Conservation (phyloP, 2,329 filamentous ascomycete genomes). For the Purpureocillium lavendulum region DNA sequence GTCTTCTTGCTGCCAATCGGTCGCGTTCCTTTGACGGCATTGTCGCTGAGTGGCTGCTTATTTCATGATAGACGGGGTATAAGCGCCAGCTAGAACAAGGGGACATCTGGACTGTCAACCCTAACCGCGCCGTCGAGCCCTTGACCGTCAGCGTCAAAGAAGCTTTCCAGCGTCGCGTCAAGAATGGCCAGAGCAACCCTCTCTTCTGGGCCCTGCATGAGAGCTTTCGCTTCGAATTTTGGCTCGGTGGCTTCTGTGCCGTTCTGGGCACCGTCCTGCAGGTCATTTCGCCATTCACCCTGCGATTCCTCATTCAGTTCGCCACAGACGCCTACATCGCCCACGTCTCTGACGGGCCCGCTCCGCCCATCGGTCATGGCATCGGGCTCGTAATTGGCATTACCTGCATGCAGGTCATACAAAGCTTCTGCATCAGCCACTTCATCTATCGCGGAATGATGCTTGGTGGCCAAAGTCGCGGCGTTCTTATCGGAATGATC, state of each 20-base stretch:
- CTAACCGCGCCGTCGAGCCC: constrained; percentile 61
- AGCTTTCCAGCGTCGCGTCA: constrained; percentile 61
- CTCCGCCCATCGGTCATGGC: constrained; percentile 65
- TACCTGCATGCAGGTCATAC: constrained; percentile 73
- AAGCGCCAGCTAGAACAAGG: constrained; percentile 72
- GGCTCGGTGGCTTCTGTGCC: constrained; percentile 72
- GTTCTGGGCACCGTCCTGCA: constrained; percentile 66
- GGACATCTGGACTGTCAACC: constrained; percentile 87
- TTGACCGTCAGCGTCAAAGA: constrained; percentile 58
- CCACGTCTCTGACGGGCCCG: constrained; percentile 34
- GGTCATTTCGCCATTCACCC: constrained; percentile 75
- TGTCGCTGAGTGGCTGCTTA: too few species aligned
- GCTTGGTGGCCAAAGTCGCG: constrained; percentile 75
- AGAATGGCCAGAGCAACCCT: constrained; percentile 62
- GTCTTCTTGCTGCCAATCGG: too few species aligned
- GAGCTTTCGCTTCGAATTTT: constrained; percentile 77
- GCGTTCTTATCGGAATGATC: constrained; percentile 74
- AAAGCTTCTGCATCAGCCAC: constrained; percentile 77
- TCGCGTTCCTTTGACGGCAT: too few species aligned
- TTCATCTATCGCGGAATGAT: constrained; percentile 92
- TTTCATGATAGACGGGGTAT: constrained; percentile 59
- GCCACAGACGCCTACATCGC: constrained; percentile 72
- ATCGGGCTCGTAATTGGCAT: constrained; percentile 80
- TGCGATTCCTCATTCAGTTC: constrained; percentile 82
- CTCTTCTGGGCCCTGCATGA: constrained; percentile 78